Evolutionary conservation across 306 rosid genomes (phyloP), one percentile per base, ranked within the genome.

Genomic region (Chamaecrista fasciculata): DNA sequence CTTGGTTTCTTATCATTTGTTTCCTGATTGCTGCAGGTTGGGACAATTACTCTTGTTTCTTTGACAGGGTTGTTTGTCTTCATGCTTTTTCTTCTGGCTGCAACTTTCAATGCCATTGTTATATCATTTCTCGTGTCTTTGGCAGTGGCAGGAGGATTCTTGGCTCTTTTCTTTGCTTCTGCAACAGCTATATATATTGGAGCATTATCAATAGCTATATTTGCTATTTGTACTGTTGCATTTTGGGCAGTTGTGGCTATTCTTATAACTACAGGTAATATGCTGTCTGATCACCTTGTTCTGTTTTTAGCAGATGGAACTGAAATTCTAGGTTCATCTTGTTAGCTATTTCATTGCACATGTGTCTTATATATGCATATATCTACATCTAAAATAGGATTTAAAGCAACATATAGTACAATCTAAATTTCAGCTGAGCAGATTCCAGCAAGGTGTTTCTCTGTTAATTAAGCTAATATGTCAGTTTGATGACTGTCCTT

Each of bases 141-240:
- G 82, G 98, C 83, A 20, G 89, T 80, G 24, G 95, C 92, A 6
- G 98, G 94, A 79, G 96, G 98, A 39, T 94, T 88, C 80, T 78
- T 94, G 86, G 95, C 95, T 52, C 69, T 94, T 62, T 88, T 88
- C 87, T 90, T 90, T 53, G 83, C 89, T 34, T 82, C 66, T 55
- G 76, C 86, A 43, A 68, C 89, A n/a, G 91, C 82, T 20, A 79
- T 86, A 82, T 93, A 86, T 67, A 71, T 90, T 20, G 97, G 87
- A 70, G 97, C 96, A 67, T 56, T 90, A 67, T 77, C 84, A 31
- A 67, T 86, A 11, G 85, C 98, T 61, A 55, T 83, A 28, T 77
- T 88, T 69, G 87, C 82, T 61, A 70, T 90, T 66, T 79, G 94
- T 61, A 57, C 83, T 0, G 78, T 84, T 29, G 73, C 78, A 19